Evolutionary conservation across 1,139 yeast genomes (phyloP).

Genomic region (Trichomonascaceae sp.): DNA sequence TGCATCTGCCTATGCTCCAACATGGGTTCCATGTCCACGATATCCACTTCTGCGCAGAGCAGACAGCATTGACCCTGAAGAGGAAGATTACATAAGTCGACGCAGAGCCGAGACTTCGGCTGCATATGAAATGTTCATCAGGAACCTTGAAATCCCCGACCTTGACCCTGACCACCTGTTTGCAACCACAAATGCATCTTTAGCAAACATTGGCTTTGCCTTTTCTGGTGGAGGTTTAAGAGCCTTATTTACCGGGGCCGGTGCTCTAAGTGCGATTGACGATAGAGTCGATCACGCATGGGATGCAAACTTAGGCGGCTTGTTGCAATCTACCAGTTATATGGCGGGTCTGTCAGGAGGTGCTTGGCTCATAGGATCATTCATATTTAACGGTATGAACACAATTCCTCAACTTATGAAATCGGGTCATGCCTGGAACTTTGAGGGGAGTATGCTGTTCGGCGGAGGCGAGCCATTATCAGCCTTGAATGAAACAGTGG

Average conservation of each 20-base stretch:
- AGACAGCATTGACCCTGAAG: constrained; percentile 11
- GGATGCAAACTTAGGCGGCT: constrained; percentile 60
- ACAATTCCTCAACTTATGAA: constrained; percentile 36
- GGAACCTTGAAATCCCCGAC: constrained; percentile 23
- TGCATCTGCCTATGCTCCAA: constrained; percentile 16
- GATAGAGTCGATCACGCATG: constrained; percentile 14
- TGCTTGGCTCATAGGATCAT: constrained; percentile 74
- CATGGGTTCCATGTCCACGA: constrained; percentile 15
- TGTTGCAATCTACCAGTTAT: constrained; percentile 65
- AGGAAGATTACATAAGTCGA: constrained; percentile 9
- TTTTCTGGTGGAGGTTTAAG: constrained; percentile 74
- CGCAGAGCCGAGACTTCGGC: constrained; percentile 10
- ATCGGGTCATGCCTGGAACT: constrained; percentile 58
- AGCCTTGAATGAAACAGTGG: background rate
- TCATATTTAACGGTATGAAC: constrained; percentile 55
- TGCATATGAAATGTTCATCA: constrained; percentile 30
- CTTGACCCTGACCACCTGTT: constrained; percentile 32
- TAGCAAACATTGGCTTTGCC: constrained; percentile 43
- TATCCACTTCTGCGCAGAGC: constrained; percentile 14
- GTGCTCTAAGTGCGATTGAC: constrained; percentile 31
- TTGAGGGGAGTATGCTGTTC: constrained; percentile 35
- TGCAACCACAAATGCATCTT: constrained; percentile 17
- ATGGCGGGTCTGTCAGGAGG: constrained; percentile 77
- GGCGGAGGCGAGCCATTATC: constrained; percentile 4
- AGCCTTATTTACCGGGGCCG: constrained; percentile 63